phyloP scores from a whole-genome alignment of 805 yeast genomes.

The Yamadazyma sp. region DNA sequence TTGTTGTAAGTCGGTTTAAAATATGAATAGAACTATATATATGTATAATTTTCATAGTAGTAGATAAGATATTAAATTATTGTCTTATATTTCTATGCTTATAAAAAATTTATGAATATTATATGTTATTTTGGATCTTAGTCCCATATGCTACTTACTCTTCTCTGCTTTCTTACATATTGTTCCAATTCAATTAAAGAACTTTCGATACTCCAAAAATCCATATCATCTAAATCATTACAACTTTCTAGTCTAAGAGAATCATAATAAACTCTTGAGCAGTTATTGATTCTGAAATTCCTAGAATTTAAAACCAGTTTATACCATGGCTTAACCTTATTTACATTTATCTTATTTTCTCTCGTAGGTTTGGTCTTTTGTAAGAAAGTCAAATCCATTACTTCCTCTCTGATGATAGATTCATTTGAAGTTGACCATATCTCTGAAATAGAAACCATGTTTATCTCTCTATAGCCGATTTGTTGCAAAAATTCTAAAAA shows the following conservation, averaged over 20 bases:
- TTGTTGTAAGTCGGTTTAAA: no score
- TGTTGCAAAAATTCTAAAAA: constrained; percentile 14
- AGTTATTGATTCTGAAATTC: constrained; percentile 15
- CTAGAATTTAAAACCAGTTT: constrained; percentile 20
- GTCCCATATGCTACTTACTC: constrained; percentile 19
- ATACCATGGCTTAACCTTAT: constrained; percentile 15
- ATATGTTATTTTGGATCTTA: neutral
- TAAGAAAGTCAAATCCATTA: constrained; percentile 8
- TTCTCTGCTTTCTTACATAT: constrained; percentile 18
- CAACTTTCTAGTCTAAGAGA: neutral
- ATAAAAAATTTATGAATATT: constrained; percentile 1
- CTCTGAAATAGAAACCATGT: constrained; percentile 11
- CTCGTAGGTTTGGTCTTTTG: neutral
- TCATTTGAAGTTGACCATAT: constrained; percentile 33
- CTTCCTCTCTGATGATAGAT: constrained; percentile 16
- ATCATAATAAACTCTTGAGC: constrained; percentile 9
- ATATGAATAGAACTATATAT: no score
- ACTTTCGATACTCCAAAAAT: constrained; percentile 27
- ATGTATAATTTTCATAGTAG: no score
- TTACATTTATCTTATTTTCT: constrained; percentile 7
- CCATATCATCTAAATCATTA: neutral
- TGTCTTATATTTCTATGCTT: no score
- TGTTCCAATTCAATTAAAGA: constrained; percentile 28
- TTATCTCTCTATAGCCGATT: neutral
- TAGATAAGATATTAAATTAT: no score